Conservation (phyloP, 495 filamentous ascomycete species). For the Tuber brumale region DNA sequence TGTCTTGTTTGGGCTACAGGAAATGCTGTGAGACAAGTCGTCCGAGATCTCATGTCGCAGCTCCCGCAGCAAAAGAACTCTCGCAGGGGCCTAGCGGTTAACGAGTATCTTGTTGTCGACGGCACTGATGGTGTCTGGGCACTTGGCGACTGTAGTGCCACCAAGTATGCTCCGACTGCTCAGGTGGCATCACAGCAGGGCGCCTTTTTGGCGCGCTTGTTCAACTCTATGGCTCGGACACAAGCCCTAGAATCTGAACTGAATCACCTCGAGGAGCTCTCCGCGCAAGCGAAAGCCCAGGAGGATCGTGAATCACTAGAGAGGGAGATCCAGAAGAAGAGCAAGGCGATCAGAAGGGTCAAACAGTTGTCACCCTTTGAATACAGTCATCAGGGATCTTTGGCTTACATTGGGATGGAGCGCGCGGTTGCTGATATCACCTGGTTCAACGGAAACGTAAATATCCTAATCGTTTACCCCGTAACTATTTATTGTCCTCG, state of each 20-base stretch:
- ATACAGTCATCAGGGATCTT: constrained; percentile 91
- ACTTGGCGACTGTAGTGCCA: constrained; percentile 75
- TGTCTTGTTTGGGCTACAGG: constrained; percentile 97
- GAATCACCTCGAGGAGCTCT: constrained; percentile 53
- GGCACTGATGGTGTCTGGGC: constrained; percentile 95
- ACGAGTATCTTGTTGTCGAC: constrained; percentile 97
- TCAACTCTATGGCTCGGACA: constrained; percentile 96
- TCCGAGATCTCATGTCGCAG: constrained; percentile 83
- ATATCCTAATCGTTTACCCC: constrained; percentile 48
- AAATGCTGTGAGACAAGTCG: constrained; percentile 80
- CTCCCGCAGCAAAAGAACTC: constrained; percentile 94
- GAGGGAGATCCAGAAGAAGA: constrained; percentile 71
- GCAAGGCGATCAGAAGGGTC: constrained; percentile 77
- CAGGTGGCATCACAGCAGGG: constrained; percentile 96
- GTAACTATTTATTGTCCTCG: constrained; percentile 66
- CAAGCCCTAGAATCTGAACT: constrained; percentile 71
- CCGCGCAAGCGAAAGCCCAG: constrained; percentile 48
- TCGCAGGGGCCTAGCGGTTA: constrained; percentile 86
- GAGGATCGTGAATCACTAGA: constrained; percentile 51
- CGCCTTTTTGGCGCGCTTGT: constrained; percentile 85
- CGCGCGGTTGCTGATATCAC: constrained; percentile 95
- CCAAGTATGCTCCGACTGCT: constrained; percentile 95
- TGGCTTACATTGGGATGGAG: constrained; percentile 98
- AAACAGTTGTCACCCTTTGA: constrained; percentile 95
- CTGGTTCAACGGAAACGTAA: constrained; percentile 95